A percentile compares a stretch with the other conserved stretches of the same genome.
These are phyloP conservation scores for Astragalus glycyphyllos DNA, from an alignment of 306 rosid genomes.

Conservation along the genomic window DNA sequence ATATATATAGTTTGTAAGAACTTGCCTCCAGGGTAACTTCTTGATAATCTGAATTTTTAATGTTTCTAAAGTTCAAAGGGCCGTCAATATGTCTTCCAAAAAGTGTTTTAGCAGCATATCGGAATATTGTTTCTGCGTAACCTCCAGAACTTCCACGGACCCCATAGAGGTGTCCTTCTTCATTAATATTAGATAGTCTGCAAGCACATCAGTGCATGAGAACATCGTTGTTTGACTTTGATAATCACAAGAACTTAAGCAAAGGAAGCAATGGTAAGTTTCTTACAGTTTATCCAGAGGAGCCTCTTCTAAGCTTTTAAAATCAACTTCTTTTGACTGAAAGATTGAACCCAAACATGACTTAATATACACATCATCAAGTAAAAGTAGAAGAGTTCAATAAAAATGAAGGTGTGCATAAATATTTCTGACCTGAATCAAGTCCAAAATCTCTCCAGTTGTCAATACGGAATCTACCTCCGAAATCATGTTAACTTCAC, in stretches of 20 bases:
- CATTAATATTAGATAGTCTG: conserved; percentile 79
- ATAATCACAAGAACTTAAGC: conserved; percentile 26
- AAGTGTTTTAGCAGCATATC: conserved; percentile 73
- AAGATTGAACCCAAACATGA: conserved; percentile 41
- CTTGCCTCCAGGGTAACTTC: conserved; percentile 83
- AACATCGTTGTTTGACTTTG: conserved; percentile 28
- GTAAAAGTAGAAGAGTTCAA: conserved; percentile 26
- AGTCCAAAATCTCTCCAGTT: conserved; percentile 88
- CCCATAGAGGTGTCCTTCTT: conserved; percentile 78
- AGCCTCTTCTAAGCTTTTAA: conserved; percentile 72
- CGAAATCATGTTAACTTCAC: conserved; percentile 49
- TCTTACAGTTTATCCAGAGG: conserved; percentile 80
- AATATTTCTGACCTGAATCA: conserved; percentile 75
- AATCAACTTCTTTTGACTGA: conserved; percentile 78
- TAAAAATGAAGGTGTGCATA: conserved; percentile 12
- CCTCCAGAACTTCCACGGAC: conserved; percentile 93
- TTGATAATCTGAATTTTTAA: conserved; percentile 82
- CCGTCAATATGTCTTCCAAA: conserved; percentile 77
- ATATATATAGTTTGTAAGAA: conserved; percentile 1
- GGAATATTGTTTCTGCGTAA: conserved; percentile 86
- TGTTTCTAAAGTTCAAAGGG: conserved; percentile 72
- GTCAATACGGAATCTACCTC: conserved; percentile 98
- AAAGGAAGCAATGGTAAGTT: conserved; percentile 34
- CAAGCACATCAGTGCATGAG: conserved; percentile 25
- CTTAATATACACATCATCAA: conserved; percentile 30